Percentiles rank a stretch among this genome's conserved stretches.
Conservation (phyloP, 1,284 basidiomycete genomes). For the Trichosporon sp. region DNA sequence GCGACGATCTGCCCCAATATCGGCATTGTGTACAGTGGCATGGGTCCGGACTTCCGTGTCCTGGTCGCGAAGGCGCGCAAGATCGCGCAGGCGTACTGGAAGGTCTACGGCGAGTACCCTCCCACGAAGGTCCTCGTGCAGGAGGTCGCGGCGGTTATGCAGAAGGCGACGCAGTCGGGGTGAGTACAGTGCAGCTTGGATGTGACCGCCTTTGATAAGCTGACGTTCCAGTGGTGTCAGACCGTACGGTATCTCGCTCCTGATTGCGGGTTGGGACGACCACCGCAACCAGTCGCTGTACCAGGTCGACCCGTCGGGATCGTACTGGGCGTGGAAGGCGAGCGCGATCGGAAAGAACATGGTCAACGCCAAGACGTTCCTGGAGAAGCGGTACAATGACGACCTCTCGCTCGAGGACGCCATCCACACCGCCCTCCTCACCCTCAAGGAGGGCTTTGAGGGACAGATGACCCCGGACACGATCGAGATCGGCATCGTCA, state of each 20-base stretch:
- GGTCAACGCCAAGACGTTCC: constrained; percentile 98
- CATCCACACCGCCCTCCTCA: constrained; percentile 97
- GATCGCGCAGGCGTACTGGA: constrained; percentile 98
- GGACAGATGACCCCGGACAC: constrained; percentile 99
- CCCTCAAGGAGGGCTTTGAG: constrained; percentile 98
- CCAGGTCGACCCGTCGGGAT: constrained; percentile 98
- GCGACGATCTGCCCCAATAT: constrained; percentile 97
- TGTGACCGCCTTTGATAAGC: constrained; percentile 14
- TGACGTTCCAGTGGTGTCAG: constrained; percentile 77
- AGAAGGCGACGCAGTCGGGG: constrained; percentile 98
- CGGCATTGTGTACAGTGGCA: constrained; percentile 98
- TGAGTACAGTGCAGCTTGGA: constrained; percentile 51
- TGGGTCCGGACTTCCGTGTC: constrained; percentile 98
- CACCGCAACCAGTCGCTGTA: constrained; percentile 90
- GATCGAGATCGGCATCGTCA: constrained; percentile 96
- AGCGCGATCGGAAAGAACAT: constrained; percentile 99
- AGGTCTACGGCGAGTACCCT: constrained; percentile 99
- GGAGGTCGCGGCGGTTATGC: constrained; percentile 97
- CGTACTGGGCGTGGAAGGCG: constrained; percentile 99
- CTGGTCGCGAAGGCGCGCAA: constrained; percentile 92
- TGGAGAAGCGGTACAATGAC: constrained; percentile 99
- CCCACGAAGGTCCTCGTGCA: constrained; percentile 94
- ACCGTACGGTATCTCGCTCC: constrained; percentile 93
- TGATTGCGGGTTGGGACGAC: constrained; percentile 94
- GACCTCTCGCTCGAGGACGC: constrained; percentile 99